phyloP scores from a whole-genome alignment of 768 basidiomycete genomes.

The Leucosporidium yakuticum region DNA sequence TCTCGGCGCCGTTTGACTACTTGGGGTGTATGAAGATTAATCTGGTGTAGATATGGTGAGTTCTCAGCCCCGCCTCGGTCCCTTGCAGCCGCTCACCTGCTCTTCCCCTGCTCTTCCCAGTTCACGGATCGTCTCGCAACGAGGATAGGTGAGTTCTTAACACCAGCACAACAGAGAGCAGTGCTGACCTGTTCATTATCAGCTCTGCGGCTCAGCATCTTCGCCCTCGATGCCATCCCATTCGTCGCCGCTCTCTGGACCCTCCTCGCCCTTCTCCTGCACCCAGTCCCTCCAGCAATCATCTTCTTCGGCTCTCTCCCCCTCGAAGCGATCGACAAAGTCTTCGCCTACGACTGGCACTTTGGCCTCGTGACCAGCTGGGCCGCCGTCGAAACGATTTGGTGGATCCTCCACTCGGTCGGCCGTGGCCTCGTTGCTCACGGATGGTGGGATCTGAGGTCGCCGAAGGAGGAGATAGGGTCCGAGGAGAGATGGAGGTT shows the following conservation, averaged over 20 bases:
- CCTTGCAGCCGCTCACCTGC: background rate
- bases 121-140: background rate
- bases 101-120: background rate
- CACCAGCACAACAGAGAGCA: background rate
- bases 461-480: background rate
- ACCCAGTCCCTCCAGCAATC: constrained; percentile 24
- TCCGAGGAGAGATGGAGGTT: constrained; percentile 29
- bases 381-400: constrained; percentile 7
- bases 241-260: background rate
- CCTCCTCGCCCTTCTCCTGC: background rate
- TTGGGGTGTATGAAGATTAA: too few species aligned
- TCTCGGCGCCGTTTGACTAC: too few species aligned
- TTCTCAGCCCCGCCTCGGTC: background rate
- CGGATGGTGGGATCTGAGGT: constrained; percentile 1
- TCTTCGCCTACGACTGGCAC: constrained; percentile 2
- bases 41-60: too few species aligned
- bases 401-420: background rate
- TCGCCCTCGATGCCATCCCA: background rate
- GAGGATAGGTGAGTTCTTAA: background rate
- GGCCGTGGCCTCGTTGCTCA: background rate
- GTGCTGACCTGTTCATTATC: background rate
- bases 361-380: background rate
- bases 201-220: background rate
- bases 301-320: constrained; percentile 7
- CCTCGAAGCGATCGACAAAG: background rate